These are phyloP conservation scores for Ascochyta clinopodiicola DNA, from an alignment of 2,329 filamentous ascomycete genomes.

Conservation along the genomic window DNA sequence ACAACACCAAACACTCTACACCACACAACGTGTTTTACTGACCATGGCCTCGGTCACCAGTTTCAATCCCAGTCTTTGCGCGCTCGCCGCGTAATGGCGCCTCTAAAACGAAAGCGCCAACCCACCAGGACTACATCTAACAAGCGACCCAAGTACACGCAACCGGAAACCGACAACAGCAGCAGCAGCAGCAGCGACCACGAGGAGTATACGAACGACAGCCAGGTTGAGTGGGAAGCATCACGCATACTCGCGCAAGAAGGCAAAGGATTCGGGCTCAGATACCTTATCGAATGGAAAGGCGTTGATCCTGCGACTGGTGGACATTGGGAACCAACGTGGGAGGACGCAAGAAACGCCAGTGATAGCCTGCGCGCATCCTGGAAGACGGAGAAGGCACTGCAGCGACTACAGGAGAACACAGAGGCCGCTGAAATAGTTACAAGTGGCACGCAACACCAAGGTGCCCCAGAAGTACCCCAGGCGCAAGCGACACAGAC, in stretches of 20 bases:
- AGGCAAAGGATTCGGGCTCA: conserved; percentile 27
- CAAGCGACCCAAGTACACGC: conserved; percentile 25
- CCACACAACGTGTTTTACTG: conserved; percentile 8
- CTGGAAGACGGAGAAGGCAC: conserved; percentile 25
- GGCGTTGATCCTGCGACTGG: conserved; percentile 58
- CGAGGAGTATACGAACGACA: not conserved
- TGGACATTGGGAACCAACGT: conserved; percentile 56
- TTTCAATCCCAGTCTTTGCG: conserved; percentile 8
- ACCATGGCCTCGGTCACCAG: conserved; percentile 29
- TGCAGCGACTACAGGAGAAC: conserved; percentile 8
- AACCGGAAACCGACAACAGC: conserved; percentile 18
- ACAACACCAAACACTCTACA: conserved; percentile 2
- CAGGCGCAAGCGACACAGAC: conserved; percentile 1
- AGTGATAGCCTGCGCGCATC: conserved; percentile 46
- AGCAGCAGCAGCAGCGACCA: not conserved
- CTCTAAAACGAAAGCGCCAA: conserved; percentile 32
- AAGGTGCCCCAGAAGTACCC: not conserved
- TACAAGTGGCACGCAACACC: not conserved
- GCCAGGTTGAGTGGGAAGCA: conserved; percentile 19
- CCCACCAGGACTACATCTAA: conserved; percentile 18
- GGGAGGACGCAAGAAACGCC: conserved; percentile 54
- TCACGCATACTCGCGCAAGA: conserved; percentile 27
- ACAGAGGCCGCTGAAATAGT: not conserved
- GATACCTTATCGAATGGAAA: conserved; percentile 66
- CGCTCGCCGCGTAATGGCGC: conserved; percentile 37